Evolutionary conservation across 345 rosid genomes (phyloP).

Genomic region (Murraya paniculata): DNA sequence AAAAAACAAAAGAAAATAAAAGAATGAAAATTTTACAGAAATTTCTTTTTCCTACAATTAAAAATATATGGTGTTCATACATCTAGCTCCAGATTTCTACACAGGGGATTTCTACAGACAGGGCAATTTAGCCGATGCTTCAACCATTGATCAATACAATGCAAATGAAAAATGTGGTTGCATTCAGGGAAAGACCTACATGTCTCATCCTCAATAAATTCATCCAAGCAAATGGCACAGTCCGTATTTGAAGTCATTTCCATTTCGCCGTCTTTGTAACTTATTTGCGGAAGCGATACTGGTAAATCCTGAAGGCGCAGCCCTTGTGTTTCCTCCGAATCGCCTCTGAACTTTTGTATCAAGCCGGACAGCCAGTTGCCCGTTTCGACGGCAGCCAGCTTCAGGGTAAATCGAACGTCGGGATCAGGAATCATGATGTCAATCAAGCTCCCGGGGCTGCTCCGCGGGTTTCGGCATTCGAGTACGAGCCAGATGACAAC

Average conservation of each 20-base stretch:
- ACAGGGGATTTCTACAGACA: conserved; percentile 6
- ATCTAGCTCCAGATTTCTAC: too few relatives aligned
- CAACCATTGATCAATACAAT: conserved; percentile 19
- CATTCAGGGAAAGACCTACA: conserved; percentile 25
- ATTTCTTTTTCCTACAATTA: too few relatives aligned
- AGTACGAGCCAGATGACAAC: neutral
- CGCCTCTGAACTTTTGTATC: neutral
- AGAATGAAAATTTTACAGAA: too few relatives aligned
- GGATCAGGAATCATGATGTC: conserved; percentile 1
- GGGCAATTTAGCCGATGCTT: conserved; percentile 12
- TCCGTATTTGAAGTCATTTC: neutral
- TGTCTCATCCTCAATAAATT: conserved; percentile 15
- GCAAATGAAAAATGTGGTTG: conserved; percentile 25
- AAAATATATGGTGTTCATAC: too few relatives aligned
- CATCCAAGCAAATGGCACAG: conserved; percentile 40
- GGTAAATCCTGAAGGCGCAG: conserved; percentile 1
- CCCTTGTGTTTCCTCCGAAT: neutral
- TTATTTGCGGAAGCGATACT: neutral
- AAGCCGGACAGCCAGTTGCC: neutral
- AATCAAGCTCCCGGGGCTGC: neutral
- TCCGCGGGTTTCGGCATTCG: neutral
- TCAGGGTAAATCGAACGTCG: neutral
- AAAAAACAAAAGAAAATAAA: too few relatives aligned
- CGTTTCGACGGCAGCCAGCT: neutral
- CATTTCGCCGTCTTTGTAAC: neutral